phyloP scores from a whole-genome alignment of 371 early-diverging fungal genomes.

The Chytridium lagenaria region DNA sequence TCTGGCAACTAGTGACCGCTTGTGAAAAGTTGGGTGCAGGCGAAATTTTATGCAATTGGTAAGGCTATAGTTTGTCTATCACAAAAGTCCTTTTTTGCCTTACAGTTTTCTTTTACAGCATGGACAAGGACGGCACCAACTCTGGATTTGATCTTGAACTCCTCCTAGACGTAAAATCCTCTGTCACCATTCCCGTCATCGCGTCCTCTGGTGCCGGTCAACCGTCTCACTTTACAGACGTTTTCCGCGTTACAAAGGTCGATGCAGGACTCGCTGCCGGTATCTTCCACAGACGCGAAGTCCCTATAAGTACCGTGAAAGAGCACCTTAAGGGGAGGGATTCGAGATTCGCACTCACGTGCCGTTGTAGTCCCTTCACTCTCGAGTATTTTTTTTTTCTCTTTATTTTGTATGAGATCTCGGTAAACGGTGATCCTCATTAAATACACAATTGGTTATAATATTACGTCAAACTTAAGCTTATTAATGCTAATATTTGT shows the following conservation, averaged over 20 bases:
- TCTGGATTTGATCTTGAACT: slow-evolving; percentile 92
- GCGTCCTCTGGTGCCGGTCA: slow-evolving; percentile 94
- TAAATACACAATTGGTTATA: too few relatives aligned
- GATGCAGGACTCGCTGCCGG: slow-evolving; percentile 98
- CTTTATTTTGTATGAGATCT: too few relatives aligned
- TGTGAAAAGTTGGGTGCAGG: slow-evolving; percentile 94
- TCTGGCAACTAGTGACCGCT: slow-evolving; percentile 84
- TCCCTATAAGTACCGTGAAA: slow-evolving; percentile 88
- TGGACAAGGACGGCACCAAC: slow-evolving; percentile 97
- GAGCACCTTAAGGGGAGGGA: slow-evolving; percentile 54
- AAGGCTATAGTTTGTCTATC: background rate
- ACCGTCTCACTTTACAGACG: slow-evolving; percentile 84
- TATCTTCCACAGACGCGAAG: slow-evolving; percentile 94
- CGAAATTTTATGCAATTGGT: slow-evolving; percentile 91
- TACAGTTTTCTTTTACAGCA: slow-evolving; percentile 47
- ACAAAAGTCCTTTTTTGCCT: background rate
- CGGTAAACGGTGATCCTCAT: too few relatives aligned
- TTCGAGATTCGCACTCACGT: background rate
- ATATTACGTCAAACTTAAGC: too few relatives aligned
- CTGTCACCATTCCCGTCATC: slow-evolving; percentile 92
- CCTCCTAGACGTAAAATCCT: slow-evolving; percentile 72
- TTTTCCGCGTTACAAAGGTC: slow-evolving; percentile 79
- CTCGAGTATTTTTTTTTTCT: background rate
- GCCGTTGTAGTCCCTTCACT: background rate
- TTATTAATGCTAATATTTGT: too few relatives aligned